A percentile compares a stretch with the other conserved stretches of the same genome.
Conservation (phyloP, 2,329 filamentous ascomycete genomes). For the Aspergillus hiratsukae region DNA sequence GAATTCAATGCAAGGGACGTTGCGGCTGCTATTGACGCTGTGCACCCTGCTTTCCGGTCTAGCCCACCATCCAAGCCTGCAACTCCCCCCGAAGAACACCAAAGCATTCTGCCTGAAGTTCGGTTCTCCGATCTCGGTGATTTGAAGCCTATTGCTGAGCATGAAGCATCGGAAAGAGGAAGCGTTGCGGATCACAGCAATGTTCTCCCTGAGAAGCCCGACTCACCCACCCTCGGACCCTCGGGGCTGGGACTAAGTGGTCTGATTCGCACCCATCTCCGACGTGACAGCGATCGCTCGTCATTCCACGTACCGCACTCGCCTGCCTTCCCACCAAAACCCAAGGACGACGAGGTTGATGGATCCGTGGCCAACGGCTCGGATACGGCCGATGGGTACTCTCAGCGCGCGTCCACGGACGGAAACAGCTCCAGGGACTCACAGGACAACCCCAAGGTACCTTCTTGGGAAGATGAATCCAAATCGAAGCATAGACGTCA, state of each 20-base stretch:
- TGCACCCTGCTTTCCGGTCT: slow-evolving; percentile 36
- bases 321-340: slow-evolving; percentile 31
- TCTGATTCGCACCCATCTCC: slow-evolving; percentile 78
- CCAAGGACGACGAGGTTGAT: slow-evolving; percentile 20
- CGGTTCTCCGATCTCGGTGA: slow-evolving; percentile 36
- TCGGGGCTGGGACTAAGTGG: slow-evolving; percentile 65
- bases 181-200: slow-evolving; percentile 2
- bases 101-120: slow-evolving; percentile 31
- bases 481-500: slow-evolving; percentile 38
- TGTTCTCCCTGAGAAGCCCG: slow-evolving; percentile 36
- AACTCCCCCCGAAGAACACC: slow-evolving; percentile 25
- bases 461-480: slow-evolving; percentile 49
- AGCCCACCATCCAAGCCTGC: slow-evolving; percentile 29
- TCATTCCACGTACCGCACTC: slow-evolving; percentile 63
- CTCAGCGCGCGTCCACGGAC: neutral
- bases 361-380: slow-evolving; percentile 1
- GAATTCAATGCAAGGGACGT: slow-evolving; percentile 20
- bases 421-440: slow-evolving; percentile 1
- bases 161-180: slow-evolving; percentile 15
- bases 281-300: slow-evolving; percentile 74
- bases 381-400: neutral
- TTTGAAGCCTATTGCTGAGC: slow-evolving; percentile 39
- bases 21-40: slow-evolving; percentile 27
- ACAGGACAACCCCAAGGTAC: slow-evolving; percentile 9
- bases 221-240: slow-evolving; percentile 75